Conservation (phyloP, 345 rosid species). For the rapeseed (Brassica napus) region Da-Ae NC_063448.1:21963001-21963500, state of each 20-base stretch:
- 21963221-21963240: background rate
- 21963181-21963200: background rate
- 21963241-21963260: background rate
- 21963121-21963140: background rate
- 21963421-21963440: too few relatives aligned
- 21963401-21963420: too few relatives aligned
- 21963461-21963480: too few relatives aligned
- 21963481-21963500: background rate
- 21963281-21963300: background rate
- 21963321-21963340: too few relatives aligned
- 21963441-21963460: too few relatives aligned
- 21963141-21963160: background rate
- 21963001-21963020: conserved; percentile 26
- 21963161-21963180: background rate
- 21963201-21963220: background rate
- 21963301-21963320: background rate
- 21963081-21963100: background rate
- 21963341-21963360: too few relatives aligned
- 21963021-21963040: conserved; percentile 3
- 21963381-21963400: too few relatives aligned
- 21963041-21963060: background rate
- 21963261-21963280: background rate
- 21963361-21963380: too few relatives aligned
- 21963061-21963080: background rate
- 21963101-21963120: background rate